Evolutionary conservation across 2,329 filamentous ascomycete genomes (phyloP).

Genomic region (Trichoderma endophyticum): DNA sequence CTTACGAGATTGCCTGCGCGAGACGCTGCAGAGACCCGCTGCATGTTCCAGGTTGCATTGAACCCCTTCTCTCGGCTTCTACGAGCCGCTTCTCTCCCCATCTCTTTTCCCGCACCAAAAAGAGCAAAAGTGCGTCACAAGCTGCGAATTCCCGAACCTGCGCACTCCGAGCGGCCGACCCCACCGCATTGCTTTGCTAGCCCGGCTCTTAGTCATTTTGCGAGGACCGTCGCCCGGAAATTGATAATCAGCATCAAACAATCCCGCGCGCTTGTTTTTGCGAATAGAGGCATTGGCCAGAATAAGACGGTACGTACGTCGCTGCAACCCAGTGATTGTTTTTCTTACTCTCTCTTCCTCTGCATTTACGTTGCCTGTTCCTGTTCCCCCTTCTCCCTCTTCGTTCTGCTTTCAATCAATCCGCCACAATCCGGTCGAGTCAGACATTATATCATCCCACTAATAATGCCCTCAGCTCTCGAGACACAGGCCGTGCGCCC

Average conservation of each 20-base stretch:
- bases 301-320: conserved; percentile 14
- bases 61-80: conserved; percentile 4
- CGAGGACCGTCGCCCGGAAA: conserved; percentile 1
- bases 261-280: conserved; percentile 16
- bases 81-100: neutral
- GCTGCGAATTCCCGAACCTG: conserved; percentile 8
- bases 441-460: neutral
- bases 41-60: neutral
- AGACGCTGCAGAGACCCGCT: neutral
- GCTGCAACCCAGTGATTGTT: neutral
- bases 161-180: conserved; percentile 10
- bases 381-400: neutral
- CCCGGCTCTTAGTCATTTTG: conserved; percentile 12
- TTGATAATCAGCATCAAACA: conserved; percentile 17
- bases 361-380: neutral
- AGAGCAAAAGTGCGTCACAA: neutral
- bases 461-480: conserved; percentile 16
- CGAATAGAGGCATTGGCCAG: neutral
- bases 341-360: too few species aligned
- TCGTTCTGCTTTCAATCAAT: neutral
- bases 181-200: neutral
- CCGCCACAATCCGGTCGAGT: neutral
- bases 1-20: neutral
- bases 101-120: neutral
- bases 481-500: conserved; percentile 11